A percentile compares a stretch with the other conserved stretches of the same genome.
Conservation (phyloP, 139 green algal genomes). For the Coelastrella sp. region DNA sequence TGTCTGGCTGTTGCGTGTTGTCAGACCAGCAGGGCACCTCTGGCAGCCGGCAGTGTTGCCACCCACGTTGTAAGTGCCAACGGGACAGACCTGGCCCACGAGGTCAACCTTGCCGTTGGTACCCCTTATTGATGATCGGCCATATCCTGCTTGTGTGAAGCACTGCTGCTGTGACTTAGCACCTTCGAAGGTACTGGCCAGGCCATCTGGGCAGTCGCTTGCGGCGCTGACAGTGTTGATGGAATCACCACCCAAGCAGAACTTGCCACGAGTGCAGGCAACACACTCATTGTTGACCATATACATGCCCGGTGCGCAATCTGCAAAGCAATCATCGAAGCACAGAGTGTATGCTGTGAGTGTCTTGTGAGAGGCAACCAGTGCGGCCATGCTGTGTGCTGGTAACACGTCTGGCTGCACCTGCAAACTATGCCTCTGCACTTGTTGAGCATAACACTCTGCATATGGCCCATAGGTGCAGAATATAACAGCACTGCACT, state of each 20-base stretch:
- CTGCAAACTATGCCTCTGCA: too few species aligned
- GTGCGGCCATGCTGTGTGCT: too few species aligned
- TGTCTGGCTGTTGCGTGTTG: background rate
- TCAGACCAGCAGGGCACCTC: slow-evolving; percentile 15
- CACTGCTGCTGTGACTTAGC: slow-evolving; percentile 10
- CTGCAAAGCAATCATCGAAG: too few species aligned
- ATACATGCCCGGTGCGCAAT: slow-evolving; percentile 5
- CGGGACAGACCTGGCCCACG: background rate
- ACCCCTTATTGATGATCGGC: background rate
- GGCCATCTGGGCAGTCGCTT: background rate
- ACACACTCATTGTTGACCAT: background rate
- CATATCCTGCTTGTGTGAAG: slow-evolving; percentile 16
- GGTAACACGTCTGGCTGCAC: too few species aligned
- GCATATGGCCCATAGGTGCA: too few species aligned
- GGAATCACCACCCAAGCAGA: background rate
- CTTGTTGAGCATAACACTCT: too few species aligned
- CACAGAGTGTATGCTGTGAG: too few species aligned
- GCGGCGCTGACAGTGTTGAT: background rate
- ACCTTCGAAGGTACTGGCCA: background rate
- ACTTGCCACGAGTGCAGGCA: background rate
- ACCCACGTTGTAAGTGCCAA: slow-evolving; percentile 35
- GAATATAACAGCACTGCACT: too few species aligned
- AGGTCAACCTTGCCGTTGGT: background rate
- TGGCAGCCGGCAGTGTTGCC: slow-evolving; percentile 28
- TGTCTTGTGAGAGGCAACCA: too few species aligned